A percentile compares a stretch with the other conserved stretches of the same genome.
Evolutionary conservation across 116 monocot species (phyloP).

Genomic region (Thalassia testudinum): DNA sequence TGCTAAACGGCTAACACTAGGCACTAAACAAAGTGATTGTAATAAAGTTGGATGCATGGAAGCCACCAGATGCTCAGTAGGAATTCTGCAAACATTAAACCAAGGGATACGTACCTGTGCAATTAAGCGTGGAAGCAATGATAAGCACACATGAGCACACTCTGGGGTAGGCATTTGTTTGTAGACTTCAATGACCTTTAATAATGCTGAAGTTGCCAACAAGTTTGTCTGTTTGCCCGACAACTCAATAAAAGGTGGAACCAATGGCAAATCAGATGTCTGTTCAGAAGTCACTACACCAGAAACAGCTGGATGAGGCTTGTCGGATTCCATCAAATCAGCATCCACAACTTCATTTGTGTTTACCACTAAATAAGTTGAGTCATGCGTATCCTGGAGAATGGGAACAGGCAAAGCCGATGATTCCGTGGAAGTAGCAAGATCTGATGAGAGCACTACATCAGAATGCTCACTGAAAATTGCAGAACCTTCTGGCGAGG

Average conservation of each 20-base stretch:
- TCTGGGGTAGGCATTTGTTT: slow-evolving; percentile 21
- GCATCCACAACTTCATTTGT: slow-evolving; percentile 26
- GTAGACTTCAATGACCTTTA: slow-evolving; percentile 41
- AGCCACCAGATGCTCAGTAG: too few relatives aligned
- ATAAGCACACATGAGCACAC: slow-evolving; percentile 21
- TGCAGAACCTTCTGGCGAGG: slow-evolving; percentile 16
- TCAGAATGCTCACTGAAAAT: slow-evolving; percentile 13
- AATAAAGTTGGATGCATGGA: too few relatives aligned
- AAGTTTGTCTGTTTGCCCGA: slow-evolving; percentile 37
- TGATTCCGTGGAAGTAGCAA: slow-evolving; percentile 13
- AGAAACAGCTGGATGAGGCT: slow-evolving; percentile 14
- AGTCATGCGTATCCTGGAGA: slow-evolving; percentile 17
- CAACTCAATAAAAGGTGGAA: slow-evolving; percentile 50
- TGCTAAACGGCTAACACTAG: too few relatives aligned
- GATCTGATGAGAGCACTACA: slow-evolving; percentile 15
- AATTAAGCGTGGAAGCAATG: slow-evolving; percentile 66
- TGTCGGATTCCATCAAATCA: slow-evolving; percentile 33
- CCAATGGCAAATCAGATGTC: slow-evolving; percentile 28
- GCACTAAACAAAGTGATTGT: too few relatives aligned
- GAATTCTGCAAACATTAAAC: too few relatives aligned
- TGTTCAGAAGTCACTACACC: slow-evolving; percentile 24
- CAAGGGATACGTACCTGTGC: slow-evolving; percentile 34
- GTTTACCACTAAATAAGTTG: slow-evolving; percentile 25
- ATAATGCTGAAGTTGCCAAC: slow-evolving; percentile 30
- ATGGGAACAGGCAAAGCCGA: slow-evolving; percentile 27